These are phyloP conservation scores for Syzygium aromaticum DNA, from an alignment of 345 rosid genomes.

Conservation along the genomic window DNA sequence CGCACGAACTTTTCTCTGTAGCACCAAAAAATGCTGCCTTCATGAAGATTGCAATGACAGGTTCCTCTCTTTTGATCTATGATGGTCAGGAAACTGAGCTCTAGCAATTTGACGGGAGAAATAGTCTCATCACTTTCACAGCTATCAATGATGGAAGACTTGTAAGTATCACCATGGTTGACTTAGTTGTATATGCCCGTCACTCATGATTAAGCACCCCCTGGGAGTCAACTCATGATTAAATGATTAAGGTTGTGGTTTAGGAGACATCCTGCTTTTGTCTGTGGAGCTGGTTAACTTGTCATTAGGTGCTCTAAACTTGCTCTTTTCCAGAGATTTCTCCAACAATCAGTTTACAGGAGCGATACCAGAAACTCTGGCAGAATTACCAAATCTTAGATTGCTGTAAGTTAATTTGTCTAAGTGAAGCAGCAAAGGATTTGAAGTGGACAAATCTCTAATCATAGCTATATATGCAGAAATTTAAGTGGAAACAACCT, in stretches of 20 bases:
- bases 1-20: neutral
- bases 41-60: neutral
- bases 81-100: neutral
- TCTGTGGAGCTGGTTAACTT: neutral
- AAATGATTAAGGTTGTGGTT: neutral
- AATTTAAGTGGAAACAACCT: neutral
- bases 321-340: conserved; percentile 31
- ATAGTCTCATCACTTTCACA: neutral
- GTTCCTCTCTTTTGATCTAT: neutral
- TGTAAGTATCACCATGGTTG: neutral
- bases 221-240: neutral
- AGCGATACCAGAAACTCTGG: conserved; percentile 22
- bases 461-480: neutral
- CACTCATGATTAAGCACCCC: neutral
- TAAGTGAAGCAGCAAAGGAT: neutral
- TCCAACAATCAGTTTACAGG: conserved; percentile 44
- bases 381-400: conserved; percentile 15
- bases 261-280: neutral
- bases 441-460: neutral
- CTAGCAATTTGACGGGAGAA: neutral
- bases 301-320: neutral
- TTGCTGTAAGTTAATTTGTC: conserved; percentile 28
- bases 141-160: neutral
- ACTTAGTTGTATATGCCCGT: neutral
- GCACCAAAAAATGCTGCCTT: neutral